Base-by-base conservation (phyloP, 345 rosid species). In the Jatropha curcas region DNA sequence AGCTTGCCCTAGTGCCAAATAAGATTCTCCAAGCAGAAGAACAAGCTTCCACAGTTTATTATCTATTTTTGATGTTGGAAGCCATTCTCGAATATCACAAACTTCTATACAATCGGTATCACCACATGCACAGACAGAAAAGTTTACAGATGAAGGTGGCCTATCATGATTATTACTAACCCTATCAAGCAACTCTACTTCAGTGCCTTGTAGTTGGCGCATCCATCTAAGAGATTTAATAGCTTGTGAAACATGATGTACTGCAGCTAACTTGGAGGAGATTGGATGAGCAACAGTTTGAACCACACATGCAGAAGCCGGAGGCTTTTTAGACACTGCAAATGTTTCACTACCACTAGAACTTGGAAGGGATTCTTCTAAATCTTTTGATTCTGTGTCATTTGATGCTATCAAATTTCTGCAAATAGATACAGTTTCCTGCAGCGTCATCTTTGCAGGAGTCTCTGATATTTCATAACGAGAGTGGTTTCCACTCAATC, bases 41-140 rank as follows among this genome's bases (percentile, higher is more conserved):
- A 94, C 93, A n/a, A 94, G 97, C 56, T 90, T 94, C 98, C 98
- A 94, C 82, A 89, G 52, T 75, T 84, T 94, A 73, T 88, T 82
- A 77, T 94, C 97, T 77, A 94, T 72, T 72, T 90, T 88, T 31
- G 97, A 92, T 50, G 88, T 92, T 70, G 97, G 97, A 59, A 94
- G 89, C 98, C 98, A 94, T 70, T 92, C 91, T 60, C 91, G 86
- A 72, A 94, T 90, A 78, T 94, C 98, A 77, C 98, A 94, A 71
- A 94, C 91, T 85, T 92, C 98, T 76, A 94, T 92, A 83, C 98
- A 94, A 74, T 94, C 98, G 60, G 91, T 73, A 86, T 94, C 97
- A 82, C 97, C 98, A 82, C 98, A 94, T 34, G 91, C 83, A 81
- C 98, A 94, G 74, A 88, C 88, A 57, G 92, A 87, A 77, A 89